Base-by-base conservation (phyloP, 164 flowering plant genomes). In the Vitis riparia region DNA sequence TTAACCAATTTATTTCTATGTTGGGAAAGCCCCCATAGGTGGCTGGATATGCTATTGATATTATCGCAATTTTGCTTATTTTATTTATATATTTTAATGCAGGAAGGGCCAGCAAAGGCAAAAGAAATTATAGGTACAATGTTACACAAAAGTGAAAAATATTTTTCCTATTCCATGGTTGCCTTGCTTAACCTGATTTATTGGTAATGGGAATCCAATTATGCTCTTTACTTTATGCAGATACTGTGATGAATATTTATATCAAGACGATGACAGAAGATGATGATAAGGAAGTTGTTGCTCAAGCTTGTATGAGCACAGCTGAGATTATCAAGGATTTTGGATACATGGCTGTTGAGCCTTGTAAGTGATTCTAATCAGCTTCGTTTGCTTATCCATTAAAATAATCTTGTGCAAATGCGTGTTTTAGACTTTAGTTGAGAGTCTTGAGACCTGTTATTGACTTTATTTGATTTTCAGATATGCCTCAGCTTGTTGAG, bases 221-320 rank as follows among this genome's bases (percentile, higher is more conserved):
- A 30, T 52, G 55, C 64, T 73, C 68, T 64, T 75, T 52, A 58
- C 65, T 7, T 56, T 60, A 5, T 75, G 66, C 80, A 95, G 99
- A 90, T 82, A 76, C 81, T 49, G 87, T 91, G 66, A 83, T 93
- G 91, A 82, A 82, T 48, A 90, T 89, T 44, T 88, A 81, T 79
- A 86, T 95, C 65, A 95, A 91, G 82, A 81, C 89, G 56, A 90
- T 95, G 93, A 77, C 80, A 32, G 94, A 87, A 55, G 98, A 95
- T 83, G 99, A 93, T 80, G 99, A 95, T 78, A 93, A 95, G 85
- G 99, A 93, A 84, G 98, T 95, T 60, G 99, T 93, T 74, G 97
- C 99, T 66, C 94, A 95, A 78, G 93, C 97, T 75, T 95, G 99
- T 69, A 87, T 76, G 79, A 72, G 83, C 57, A 55, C 77, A 50